Percentiles rank a stretch among this genome's conserved stretches.
These are phyloP conservation scores for Coccomyxa subellipsoidea DNA, from an alignment of 163 green algal species.

Conservation along the genomic window DNA sequence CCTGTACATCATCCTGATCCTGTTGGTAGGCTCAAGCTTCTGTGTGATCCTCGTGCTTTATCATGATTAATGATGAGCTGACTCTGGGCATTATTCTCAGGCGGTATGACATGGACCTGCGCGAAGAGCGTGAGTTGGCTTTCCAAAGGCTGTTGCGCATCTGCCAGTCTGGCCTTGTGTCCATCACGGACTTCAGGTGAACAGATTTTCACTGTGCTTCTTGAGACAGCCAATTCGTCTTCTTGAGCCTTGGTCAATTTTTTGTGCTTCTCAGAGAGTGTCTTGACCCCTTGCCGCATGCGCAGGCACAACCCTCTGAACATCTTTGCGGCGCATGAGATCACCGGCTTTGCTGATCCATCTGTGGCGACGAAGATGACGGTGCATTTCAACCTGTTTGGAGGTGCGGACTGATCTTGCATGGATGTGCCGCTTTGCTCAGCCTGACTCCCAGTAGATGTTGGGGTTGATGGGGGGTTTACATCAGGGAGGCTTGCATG, in stretches of 20 bases:
- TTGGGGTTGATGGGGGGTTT: no score
- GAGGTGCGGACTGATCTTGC: constrained; percentile 9
- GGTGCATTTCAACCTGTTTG: constrained; percentile 69
- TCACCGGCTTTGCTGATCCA: constrained; percentile 65
- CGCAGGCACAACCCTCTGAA: constrained; percentile 62
- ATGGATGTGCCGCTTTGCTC: neutral
- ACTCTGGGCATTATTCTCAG: constrained; percentile 14
- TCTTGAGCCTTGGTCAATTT: no score
- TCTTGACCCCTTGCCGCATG: neutral
- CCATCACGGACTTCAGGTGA: constrained; percentile 74
- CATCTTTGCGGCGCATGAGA: constrained; percentile 91
- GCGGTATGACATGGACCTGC: constrained; percentile 72
- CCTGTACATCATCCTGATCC: neutral
- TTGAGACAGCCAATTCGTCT: no score
- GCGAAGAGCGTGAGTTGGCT: constrained; percentile 80
- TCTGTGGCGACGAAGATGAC: constrained; percentile 92
- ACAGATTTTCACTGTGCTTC: no score
- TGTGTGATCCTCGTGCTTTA: no score
- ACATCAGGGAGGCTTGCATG: no score
- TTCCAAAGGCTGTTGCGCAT: constrained; percentile 67
- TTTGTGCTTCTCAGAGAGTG: no score
- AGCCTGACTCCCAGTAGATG: no score
- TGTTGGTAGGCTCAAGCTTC: neutral
- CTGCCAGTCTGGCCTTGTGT: constrained; percentile 71
- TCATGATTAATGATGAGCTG: no score